These are phyloP conservation scores for Exsudoporus floridanus DNA, from an alignment of 1,284 basidiomycete species.

Conservation along the genomic window DNA sequence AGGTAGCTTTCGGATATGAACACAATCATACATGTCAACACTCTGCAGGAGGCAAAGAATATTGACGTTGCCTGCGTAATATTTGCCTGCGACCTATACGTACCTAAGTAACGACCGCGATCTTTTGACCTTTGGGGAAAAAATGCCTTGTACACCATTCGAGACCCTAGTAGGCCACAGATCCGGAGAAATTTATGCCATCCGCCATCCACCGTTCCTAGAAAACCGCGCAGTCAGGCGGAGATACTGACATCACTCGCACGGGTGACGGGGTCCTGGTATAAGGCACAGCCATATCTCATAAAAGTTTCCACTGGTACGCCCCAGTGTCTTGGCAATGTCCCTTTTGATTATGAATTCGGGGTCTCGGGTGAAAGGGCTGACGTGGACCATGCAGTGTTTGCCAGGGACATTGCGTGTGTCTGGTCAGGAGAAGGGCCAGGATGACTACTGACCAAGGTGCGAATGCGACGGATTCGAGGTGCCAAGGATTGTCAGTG, in stretches of 20 bases:
- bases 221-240: neutral
- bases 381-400: neutral
- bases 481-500: neutral
- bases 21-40: neutral
- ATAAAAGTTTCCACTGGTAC: neutral
- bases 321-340: conserved; percentile 11
- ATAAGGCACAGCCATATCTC: conserved; percentile 9
- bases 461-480: neutral
- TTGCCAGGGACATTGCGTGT: neutral
- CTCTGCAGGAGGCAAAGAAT: neutral
- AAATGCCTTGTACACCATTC: neutral
- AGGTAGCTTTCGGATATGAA: conserved; percentile 14
- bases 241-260: neutral
- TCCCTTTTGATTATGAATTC: conserved; percentile 1
- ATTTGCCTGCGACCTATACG: neutral
- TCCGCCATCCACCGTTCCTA: neutral
- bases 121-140: neutral
- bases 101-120: neutral
- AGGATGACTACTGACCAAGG: neutral
- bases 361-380: neutral
- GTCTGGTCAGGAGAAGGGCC: neutral
- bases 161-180: no score
- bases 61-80: neutral
- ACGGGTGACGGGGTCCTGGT: neutral
- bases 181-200: neutral